Percentiles rank a stretch among this genome's conserved stretches.
These are phyloP conservation scores for Ganoderma resinaceum DNA, from an alignment of 1,284 basidiomycete genomes.

Conservation along the genomic window DNA sequence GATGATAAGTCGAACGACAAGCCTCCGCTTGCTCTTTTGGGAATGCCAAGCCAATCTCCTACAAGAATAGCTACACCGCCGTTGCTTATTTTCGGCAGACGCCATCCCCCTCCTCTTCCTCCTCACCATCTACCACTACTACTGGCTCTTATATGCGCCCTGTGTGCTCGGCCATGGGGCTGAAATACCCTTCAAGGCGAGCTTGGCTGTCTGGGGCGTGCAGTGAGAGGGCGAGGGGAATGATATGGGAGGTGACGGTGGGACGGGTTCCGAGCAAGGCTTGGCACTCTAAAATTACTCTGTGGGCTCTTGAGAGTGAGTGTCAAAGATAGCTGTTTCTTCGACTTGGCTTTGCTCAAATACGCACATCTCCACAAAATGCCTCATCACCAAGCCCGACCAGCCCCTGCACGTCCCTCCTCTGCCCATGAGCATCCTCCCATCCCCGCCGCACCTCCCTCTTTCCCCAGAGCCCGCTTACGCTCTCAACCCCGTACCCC, in stretches of 20 bases:
- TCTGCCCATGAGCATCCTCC: slow-evolving; percentile 35
- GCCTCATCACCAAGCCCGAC: slow-evolving; percentile 27
- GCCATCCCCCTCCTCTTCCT: slow-evolving; percentile 23
- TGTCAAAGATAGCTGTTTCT: slow-evolving; percentile 40
- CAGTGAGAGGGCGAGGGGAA: slow-evolving; percentile 6
- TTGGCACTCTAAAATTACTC: slow-evolving; percentile 44
- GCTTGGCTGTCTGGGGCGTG: neutral
- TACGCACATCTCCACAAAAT: slow-evolving; percentile 33
- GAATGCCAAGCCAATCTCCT: slow-evolving; percentile 30
- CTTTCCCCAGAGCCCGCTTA: slow-evolving; percentile 37
- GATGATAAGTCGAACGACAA: slow-evolving; percentile 30
- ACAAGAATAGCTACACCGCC: slow-evolving; percentile 29
- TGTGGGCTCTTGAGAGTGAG: slow-evolving; percentile 34
- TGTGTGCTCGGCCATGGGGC: neutral
- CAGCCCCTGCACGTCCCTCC: slow-evolving; percentile 23
- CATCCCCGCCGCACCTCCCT: slow-evolving; percentile 34
- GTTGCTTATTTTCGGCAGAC: slow-evolving; percentile 33
- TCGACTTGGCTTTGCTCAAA: slow-evolving; percentile 44
- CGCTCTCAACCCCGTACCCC: slow-evolving; percentile 33
- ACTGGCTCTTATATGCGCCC: neutral
- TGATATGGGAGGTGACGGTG: slow-evolving; percentile 26
- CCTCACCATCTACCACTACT: neutral
- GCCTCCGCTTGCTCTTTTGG: slow-evolving; percentile 26
- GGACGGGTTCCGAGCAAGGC: slow-evolving; percentile 35
- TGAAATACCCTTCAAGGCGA: neutral